These are phyloP conservation scores for Tolypocladium tropicale DNA, from an alignment of 2,329 filamentous ascomycete genomes.

Conservation along the genomic window DNA sequence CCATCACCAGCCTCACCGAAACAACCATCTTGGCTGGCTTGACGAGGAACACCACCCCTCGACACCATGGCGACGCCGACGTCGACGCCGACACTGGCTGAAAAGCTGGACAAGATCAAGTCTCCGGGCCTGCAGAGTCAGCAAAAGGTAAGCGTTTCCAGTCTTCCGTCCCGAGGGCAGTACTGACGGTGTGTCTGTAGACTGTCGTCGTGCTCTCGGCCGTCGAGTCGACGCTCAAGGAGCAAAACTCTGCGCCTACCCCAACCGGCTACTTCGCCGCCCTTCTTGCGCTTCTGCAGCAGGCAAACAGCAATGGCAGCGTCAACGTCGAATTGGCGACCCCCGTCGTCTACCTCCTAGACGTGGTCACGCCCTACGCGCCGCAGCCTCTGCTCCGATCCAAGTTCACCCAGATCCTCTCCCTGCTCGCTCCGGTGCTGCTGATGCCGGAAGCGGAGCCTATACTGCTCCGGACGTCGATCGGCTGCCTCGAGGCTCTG, in stretches of 20 bases:
- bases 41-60: background rate
- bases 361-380: conserved; percentile 77
- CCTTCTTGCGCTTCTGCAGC: conserved; percentile 76
- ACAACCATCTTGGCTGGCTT: background rate
- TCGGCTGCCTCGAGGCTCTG: conserved; percentile 88
- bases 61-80: conserved; percentile 26
- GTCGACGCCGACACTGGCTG: conserved; percentile 53
- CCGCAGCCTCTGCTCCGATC: conserved; percentile 80
- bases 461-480: conserved; percentile 73
- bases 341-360: conserved; percentile 89
- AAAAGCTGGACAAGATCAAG: conserved; percentile 95
- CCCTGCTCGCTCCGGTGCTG: conserved; percentile 74
- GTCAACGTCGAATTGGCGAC: conserved; percentile 75
- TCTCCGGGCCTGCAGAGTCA: conserved; percentile 94
- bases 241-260: conserved; percentile 73
- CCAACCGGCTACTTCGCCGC: conserved; percentile 93
- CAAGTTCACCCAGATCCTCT: conserved; percentile 91
- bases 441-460: conserved; percentile 75
- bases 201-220: conserved; percentile 80
- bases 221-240: conserved; percentile 84
- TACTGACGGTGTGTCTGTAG: conserved; percentile 27
- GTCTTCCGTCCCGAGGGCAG: conserved; percentile 4
- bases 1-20: background rate
- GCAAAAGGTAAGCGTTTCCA: conserved; percentile 57
- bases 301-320: conserved; percentile 58